phyloP scores from a whole-genome alignment of 1,139 yeast species.

The Suhomyces ambrosiae region DNA sequence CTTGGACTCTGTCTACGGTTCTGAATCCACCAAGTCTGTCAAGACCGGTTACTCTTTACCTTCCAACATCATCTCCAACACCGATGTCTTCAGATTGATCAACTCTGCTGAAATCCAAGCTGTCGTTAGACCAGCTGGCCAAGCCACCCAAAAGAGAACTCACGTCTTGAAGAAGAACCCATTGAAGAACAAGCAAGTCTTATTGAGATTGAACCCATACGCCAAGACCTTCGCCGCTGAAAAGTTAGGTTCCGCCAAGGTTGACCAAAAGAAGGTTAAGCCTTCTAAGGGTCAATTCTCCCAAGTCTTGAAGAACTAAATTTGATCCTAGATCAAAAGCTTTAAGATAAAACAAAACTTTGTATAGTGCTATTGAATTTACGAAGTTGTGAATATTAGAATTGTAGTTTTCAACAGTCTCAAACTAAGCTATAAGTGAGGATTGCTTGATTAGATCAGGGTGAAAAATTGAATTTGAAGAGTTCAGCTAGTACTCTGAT shows the following conservation, averaged over 20 bases:
- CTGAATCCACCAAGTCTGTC: slow-evolving; percentile 81
- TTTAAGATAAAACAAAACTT: background rate
- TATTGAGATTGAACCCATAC: slow-evolving; percentile 99
- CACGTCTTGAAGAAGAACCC: slow-evolving; percentile 99
- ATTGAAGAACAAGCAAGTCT: slow-evolving; percentile 98
- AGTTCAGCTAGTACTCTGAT: too few species aligned
- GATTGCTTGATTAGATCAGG: too few species aligned
- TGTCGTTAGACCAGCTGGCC: slow-evolving; percentile 96
- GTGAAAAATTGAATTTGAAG: too few species aligned
- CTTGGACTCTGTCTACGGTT: slow-evolving; percentile 96
- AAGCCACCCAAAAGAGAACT: slow-evolving; percentile 88
- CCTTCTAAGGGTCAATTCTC: slow-evolving; percentile 76
- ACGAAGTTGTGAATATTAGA: slow-evolving; percentile 1
- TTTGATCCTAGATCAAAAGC: slow-evolving; percentile 5
- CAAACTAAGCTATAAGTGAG: too few species aligned
- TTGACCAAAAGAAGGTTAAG: slow-evolving; percentile 59
- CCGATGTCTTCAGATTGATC: slow-evolving; percentile 96
- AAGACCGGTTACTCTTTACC: slow-evolving; percentile 94
- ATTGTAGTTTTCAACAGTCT: too few species aligned
- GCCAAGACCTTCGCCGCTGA: slow-evolving; percentile 95
- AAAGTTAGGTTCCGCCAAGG: slow-evolving; percentile 87
- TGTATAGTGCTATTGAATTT: slow-evolving; percentile 5
- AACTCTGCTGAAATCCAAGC: slow-evolving; percentile 99
- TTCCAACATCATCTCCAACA: slow-evolving; percentile 88
- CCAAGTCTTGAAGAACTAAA: slow-evolving; percentile 60